Evolutionary conservation across 2,329 filamentous ascomycete genomes (phyloP), one percentile per base, ranked within the genome.

Genomic region (Fusarium miscanthi): DNA sequence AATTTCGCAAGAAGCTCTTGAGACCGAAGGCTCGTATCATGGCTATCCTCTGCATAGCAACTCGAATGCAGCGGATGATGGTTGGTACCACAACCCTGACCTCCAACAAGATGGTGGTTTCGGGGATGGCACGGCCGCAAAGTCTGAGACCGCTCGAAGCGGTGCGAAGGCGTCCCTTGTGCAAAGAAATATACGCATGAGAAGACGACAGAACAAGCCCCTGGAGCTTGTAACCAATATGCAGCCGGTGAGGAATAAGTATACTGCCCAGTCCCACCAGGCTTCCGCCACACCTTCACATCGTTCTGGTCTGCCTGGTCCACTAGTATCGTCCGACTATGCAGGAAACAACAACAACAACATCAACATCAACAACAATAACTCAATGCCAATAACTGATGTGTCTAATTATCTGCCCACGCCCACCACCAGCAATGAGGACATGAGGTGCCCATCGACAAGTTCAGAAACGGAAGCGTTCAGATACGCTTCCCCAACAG

Each of bases 101-200:
- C 58, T 59, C 57, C 69, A 62, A 56, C 72, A 69, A 76, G 42
- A 65, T 62, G 80, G 80, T 76, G 79, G 80, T 75, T 76, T 70
- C 67, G 81, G 80, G 79, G 79, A 80, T 82, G 83, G 81, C 83
- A 84, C 84, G 85, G 83, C 85, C 86, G 85, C 83, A 84, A 87
- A 85, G 83, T 80, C 76, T 65, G 79, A 65, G 33, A 63, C 45
- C 14, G 45, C 62, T 21, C 73, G 57, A 42, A 70, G 43, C 40
- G 41, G 68, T 38, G 54, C 66, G 43, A 67, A 69, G 37, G 56
- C 63, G 49, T 70, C 73, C 53, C 62, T 77, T 5, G 76, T 77
- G 43, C 73, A 74, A 37, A 76, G 69, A 46, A 75, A 72, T 14
- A 77, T 77, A 45, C 60, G 76, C 14, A 74, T 77, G 48, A 73